Percentiles rank a stretch among this genome's conserved stretches.
These are phyloP conservation scores for Mycena belliarum DNA, from an alignment of 768 basidiomycete genomes.

Conservation along the genomic window DNA sequence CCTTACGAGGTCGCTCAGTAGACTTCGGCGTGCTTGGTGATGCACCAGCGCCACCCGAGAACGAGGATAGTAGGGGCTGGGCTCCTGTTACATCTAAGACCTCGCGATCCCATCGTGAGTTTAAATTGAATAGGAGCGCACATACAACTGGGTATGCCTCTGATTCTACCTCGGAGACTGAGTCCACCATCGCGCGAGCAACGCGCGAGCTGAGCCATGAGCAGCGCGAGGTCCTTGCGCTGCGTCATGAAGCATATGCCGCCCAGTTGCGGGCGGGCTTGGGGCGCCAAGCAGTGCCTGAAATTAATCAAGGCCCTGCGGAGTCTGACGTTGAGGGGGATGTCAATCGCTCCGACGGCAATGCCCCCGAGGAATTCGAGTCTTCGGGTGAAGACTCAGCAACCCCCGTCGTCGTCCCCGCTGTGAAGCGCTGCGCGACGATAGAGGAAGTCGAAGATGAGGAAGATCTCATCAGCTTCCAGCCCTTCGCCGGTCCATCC, in stretches of 20 bases:
- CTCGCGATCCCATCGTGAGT: background rate
- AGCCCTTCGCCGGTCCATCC: background rate
- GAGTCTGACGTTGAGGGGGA: background rate
- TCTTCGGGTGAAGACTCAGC: too few relatives aligned
- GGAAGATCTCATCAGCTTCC: background rate
- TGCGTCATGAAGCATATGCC: background rate
- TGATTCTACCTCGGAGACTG: background rate
- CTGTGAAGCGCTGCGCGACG: background rate
- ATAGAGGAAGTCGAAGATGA: background rate
- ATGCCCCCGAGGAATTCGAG: too few relatives aligned
- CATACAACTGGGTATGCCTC: background rate
- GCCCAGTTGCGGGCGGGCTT: too few relatives aligned
- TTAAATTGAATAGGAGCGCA: background rate
- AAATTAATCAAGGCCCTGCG: background rate
- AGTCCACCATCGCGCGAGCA: background rate
- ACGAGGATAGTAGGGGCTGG: background rate
- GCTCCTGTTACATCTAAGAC: background rate
- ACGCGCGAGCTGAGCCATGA: background rate
- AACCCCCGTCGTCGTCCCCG: too few relatives aligned
- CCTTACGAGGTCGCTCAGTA: background rate
- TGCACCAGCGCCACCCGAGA: too few relatives aligned
- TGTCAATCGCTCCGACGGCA: too few relatives aligned
- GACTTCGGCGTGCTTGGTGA: background rate
- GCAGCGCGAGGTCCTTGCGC: background rate
- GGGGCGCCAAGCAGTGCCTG: background rate